These are phyloP conservation scores for Novymonas esmeraldas DNA, from an alignment of 208 protist genomes.

Conservation along the genomic window DNA sequence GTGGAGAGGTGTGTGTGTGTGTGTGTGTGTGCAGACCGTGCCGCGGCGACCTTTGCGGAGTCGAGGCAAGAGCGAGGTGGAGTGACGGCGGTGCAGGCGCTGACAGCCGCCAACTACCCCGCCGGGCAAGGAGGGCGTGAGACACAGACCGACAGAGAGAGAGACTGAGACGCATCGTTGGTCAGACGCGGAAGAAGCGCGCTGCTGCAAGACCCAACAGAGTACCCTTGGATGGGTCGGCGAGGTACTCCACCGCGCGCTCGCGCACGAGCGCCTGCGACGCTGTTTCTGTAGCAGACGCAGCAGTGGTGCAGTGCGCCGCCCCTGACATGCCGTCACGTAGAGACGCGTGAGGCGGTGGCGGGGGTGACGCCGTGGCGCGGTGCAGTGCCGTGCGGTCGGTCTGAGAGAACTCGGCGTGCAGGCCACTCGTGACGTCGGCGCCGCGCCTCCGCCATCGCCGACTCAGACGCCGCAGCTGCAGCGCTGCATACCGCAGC, in stretches of 20 bases:
- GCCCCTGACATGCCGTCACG: too few species aligned
- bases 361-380: too few species aligned
- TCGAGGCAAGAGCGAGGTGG: too few species aligned
- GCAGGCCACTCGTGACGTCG: slow-evolving; percentile 27
- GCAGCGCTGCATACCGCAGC: slow-evolving; percentile 19
- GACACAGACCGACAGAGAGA: neutral
- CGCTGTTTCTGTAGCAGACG: neutral
- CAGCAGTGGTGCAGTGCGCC: neutral
- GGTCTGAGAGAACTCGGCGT: slow-evolving; percentile 19
- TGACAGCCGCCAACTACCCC: too few species aligned
- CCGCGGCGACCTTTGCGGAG: too few species aligned
- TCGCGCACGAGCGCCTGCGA: slow-evolving; percentile 46
- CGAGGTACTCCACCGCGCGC: slow-evolving; percentile 72
- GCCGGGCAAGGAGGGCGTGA: neutral
- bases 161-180: neutral
- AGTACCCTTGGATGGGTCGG: slow-evolving; percentile 49
- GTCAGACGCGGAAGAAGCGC: slow-evolving; percentile 51
- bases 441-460: neutral
- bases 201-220: slow-evolving; percentile 47
- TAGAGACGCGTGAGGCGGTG: too few species aligned
- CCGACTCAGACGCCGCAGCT: slow-evolving; percentile 2
- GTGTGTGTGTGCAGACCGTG: too few species aligned
- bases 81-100: too few species aligned
- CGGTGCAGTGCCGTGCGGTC: neutral
- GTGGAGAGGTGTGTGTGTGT: too few species aligned